Base-by-base conservation (phyloP, 176 grass and related monocot genomes). In the Microstegium vimineum region DNA sequence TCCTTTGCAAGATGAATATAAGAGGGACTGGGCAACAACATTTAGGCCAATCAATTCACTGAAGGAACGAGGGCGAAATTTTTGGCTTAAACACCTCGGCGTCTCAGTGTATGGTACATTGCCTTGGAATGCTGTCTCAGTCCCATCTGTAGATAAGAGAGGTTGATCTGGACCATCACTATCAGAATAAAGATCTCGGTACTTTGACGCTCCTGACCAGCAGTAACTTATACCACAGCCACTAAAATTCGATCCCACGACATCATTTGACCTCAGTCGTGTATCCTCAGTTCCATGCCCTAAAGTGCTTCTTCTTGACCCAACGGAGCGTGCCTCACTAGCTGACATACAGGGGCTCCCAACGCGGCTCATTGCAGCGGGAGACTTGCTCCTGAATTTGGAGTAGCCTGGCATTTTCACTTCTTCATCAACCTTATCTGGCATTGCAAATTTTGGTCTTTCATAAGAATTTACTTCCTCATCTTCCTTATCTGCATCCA, bases 221-320 rank as follows among this genome's bases (percentile, higher is more conserved):
- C 96, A 98, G 56, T 95, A 98, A 73, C 96, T 93, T 87, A 98
- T 95, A 62, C 96, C 96, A 14, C 96, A 98, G 6, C 96, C 96
- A 78, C 90, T 98, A 60, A 98, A 98, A 81, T 95, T 95, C 70
- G 96, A 93, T 81, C 86, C 90, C 10, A 85, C 87, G 65, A 95
- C 87, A 84, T 93, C 96, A 88, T 98, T 95, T 2, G 90, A 93
- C 80, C 91, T 94, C 25, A 88, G 26, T 77, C 86, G 85, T 56
- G 94, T 90, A 38, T 90, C 94, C 52, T 90, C 87, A 4, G 87
- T 97, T 87, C 76, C 69, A 88, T 49, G 66, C 5, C 73, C 72
- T 43, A 83, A 64, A 32, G 80, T 40, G 47, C 69, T 74, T 62
- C 74, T 62, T 74, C 92, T 94, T 12, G 92, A 94, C 20, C 67